phyloP scores from a whole-genome alignment of 2,329 filamentous ascomycete species.

The Fusarium tanahbumbuense region DNA sequence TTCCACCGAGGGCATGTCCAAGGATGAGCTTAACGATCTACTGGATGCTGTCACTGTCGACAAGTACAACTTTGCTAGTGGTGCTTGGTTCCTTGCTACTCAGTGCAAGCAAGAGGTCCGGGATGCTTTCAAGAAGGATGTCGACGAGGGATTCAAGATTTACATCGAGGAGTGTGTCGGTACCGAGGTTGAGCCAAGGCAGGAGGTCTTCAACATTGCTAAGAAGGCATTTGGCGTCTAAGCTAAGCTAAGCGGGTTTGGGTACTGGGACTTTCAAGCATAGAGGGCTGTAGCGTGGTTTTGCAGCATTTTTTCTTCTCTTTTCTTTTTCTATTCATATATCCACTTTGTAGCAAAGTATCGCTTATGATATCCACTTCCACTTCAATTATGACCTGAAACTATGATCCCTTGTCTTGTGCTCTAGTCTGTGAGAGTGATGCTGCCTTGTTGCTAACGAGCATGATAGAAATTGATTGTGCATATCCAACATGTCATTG shows the following conservation, averaged over 20 bases:
- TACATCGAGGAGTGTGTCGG: conserved; percentile 63
- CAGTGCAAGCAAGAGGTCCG: conserved; percentile 55
- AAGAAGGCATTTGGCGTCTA: conserved; percentile 58
- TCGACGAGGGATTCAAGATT: conserved; percentile 56
- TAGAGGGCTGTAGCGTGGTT: neutral
- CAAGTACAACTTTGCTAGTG: conserved; percentile 65
- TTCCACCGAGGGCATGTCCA: conserved; percentile 43
- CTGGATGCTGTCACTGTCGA: conserved; percentile 60
- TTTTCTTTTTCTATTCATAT: neutral
- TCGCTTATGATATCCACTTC: neutral
- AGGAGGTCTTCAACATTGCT: conserved; percentile 58
- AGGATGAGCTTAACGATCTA: conserved; percentile 54
- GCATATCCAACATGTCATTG: neutral
- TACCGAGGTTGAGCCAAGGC: conserved; percentile 48
- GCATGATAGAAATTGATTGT: neutral
- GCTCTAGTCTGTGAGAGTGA: neutral
- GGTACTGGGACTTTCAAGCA: neutral
- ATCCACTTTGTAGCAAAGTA: neutral
- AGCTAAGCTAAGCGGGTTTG: conserved; percentile 34
- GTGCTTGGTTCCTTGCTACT: conserved; percentile 62
- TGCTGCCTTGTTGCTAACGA: neutral
- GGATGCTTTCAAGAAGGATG: conserved; percentile 49
- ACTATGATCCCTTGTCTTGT: neutral
- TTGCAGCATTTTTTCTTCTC: neutral
- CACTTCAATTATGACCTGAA: neutral